Base-by-base conservation (phyloP, 1,139 yeast species). In the Geotrichum fermentans region DNA sequence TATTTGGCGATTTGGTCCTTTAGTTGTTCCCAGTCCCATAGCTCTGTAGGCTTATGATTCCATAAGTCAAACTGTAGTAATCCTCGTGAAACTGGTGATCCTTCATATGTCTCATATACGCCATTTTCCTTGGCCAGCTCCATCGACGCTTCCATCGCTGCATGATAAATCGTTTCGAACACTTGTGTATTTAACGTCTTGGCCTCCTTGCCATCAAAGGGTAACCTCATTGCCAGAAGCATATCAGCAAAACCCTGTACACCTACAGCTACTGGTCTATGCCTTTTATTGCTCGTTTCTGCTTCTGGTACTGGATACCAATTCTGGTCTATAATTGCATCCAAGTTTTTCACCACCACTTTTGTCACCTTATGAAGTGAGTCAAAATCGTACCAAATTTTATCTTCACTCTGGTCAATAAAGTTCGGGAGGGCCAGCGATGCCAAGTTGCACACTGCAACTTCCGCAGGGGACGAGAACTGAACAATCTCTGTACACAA, bases 401-500 rank as follows among this genome's bases (percentile, higher is more conserved):
- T 39, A 13, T 43, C 55, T 3, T 69, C 71, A 48, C 73, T 75
- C 17, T 61, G 63, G 18, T 67, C 61, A 22, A 64, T 66, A 58
- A 78, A 84, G 6, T 81, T 74, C 17, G 94, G 92, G 45, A 85
- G 71, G 5, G 89, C 92, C 59, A 85, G 67, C 13, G 92, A 83
- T 14, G 89, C 95, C 64, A 85, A 74, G 65, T 85, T 85, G 73
- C 94, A 85, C 49, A 84, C 95, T 35, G 92, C 89, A 54, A 82
- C 82, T 68, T 85, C 94, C 29, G 81, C 82, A 11, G 86, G 82
- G 22, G 83, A 73, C 13, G 90, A 82, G 61, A 81, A 84, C 68
- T 85, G 89, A 42, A 85, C 85, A 59, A 85, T 81, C 66, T 85
- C 95, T 62, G 90, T 82, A 69, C 95, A 85, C 67, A 85, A 74